Evolutionary conservation across 169 alveolate genomes (phyloP).

Genomic region (Babesia divergens): DNA sequence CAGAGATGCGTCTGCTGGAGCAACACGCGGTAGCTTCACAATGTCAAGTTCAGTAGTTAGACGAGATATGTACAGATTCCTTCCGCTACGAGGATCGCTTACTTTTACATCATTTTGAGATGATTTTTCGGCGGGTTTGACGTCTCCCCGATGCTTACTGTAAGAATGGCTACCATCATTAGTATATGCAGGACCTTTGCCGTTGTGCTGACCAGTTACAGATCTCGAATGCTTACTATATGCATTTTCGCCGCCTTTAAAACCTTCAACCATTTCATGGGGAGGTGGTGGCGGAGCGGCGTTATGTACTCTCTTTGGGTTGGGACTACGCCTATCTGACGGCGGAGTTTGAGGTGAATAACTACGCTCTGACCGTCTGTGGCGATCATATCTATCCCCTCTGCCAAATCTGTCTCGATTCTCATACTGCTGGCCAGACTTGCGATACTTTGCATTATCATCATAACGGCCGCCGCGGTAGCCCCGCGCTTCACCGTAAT

Average conservation of each 20-base stretch:
- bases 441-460: conserved; percentile 16
- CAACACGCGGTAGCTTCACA: conserved; percentile 26
- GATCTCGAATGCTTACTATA: neutral
- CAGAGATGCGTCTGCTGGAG: conserved; percentile 31
- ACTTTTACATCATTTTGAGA: neutral
- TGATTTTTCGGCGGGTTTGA: neutral
- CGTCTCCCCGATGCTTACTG: neutral
- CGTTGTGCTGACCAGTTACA: neutral
- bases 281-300: conserved; percentile 64
- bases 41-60: conserved; percentile 30
- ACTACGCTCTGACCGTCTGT: conserved; percentile 14
- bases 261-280: neutral
- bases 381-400: conserved; percentile 6
- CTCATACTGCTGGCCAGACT: conserved; percentile 1
- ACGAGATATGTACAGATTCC: conserved; percentile 19
- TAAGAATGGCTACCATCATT: neutral
- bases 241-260: neutral
- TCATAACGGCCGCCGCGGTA: conserved; percentile 30
- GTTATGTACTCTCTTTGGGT: conserved; percentile 19
- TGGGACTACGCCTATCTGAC: conserved; percentile 34
- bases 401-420: neutral
- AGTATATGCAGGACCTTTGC: neutral
- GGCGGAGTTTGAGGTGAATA: conserved; percentile 56
- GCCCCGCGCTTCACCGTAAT: conserved; percentile 6
- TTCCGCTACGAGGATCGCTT: conserved; percentile 32